Evolutionary conservation across 768 basidiomycete genomes (phyloP).

Genomic region (Leccinum boreale): DNA sequence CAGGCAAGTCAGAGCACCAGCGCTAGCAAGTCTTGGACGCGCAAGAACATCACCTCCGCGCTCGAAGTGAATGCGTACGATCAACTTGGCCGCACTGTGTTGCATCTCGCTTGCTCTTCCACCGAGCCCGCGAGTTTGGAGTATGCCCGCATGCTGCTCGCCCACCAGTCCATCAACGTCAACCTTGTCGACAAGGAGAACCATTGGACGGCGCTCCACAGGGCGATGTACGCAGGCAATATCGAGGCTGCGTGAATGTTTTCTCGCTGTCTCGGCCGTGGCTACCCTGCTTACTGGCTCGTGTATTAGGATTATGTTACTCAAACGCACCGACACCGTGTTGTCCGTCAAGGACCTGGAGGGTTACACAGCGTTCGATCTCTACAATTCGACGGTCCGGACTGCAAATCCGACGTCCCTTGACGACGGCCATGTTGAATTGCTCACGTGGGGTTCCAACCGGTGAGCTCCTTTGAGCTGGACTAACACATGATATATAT

Average conservation of each 20-base stretch:
- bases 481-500: not conserved
- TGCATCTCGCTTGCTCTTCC: conserved; percentile 77
- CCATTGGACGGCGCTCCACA: conserved; percentile 88
- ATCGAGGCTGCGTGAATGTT: conserved; percentile 59
- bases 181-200: conserved; percentile 82
- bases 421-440: conserved; percentile 43
- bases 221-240: conserved; percentile 81
- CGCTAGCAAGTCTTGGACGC: conserved; percentile 57
- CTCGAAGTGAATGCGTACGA: conserved; percentile 73
- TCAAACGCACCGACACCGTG: conserved; percentile 75
- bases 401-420: conserved; percentile 58
- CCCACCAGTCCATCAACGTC: conserved; percentile 71
- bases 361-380: conserved; percentile 87
- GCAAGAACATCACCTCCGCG: conserved; percentile 36
- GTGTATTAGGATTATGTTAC: conserved; percentile 59
- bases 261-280: not conserved
- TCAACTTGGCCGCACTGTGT: conserved; percentile 66
- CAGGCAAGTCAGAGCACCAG: conserved; percentile 38
- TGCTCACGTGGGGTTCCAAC: conserved; percentile 89
- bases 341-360: conserved; percentile 73
- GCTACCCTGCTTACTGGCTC: conserved; percentile 16
- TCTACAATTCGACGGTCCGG: conserved; percentile 87
- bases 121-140: conserved; percentile 62
- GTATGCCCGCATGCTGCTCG: conserved; percentile 73
- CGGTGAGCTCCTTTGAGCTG: conserved; percentile 38